phyloP scores from a whole-genome alignment of 78 protist species.

The Chrysochromulina tobinii region DNA sequence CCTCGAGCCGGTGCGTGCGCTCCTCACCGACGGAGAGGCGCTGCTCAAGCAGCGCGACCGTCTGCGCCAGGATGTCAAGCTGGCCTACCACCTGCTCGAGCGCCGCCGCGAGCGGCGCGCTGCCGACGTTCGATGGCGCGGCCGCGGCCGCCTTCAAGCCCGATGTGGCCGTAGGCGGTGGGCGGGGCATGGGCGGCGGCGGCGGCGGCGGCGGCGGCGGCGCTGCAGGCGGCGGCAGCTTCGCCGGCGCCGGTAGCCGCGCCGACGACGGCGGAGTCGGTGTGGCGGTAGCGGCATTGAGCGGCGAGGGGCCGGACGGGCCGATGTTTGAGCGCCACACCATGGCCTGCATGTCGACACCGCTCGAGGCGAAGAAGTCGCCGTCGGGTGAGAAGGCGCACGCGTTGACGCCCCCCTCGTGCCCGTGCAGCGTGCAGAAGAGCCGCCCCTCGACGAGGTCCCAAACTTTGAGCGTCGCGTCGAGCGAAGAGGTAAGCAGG shows the following conservation, averaged over 20 bases:
- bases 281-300: background rate
- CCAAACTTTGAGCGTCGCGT: slow-evolving; percentile 67
- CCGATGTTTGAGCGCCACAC: slow-evolving; percentile 82
- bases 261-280: background rate
- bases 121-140: too few species aligned
- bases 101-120: background rate
- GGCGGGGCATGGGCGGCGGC: background rate
- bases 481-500: slow-evolving; percentile 72
- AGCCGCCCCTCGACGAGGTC: slow-evolving; percentile 80
- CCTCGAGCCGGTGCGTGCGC: background rate
- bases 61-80: slow-evolving; percentile 62
- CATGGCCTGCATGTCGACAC: slow-evolving; percentile 68
- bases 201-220: background rate
- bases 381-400: slow-evolving; percentile 62
- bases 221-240: background rate
- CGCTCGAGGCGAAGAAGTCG: slow-evolving; percentile 72
- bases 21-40: slow-evolving; percentile 53
- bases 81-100: slow-evolving; percentile 37
- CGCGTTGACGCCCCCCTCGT: slow-evolving; percentile 48
- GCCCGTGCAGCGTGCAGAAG: slow-evolving; percentile 81
- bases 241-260: background rate
- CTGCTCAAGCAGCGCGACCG: slow-evolving; percentile 54
- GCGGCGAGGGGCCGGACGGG: background rate
- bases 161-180: background rate
- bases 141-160: too few species aligned